phyloP scores from a whole-genome alignment of 257 asterid genomes.

The Coffea eugenioides region DNA sequence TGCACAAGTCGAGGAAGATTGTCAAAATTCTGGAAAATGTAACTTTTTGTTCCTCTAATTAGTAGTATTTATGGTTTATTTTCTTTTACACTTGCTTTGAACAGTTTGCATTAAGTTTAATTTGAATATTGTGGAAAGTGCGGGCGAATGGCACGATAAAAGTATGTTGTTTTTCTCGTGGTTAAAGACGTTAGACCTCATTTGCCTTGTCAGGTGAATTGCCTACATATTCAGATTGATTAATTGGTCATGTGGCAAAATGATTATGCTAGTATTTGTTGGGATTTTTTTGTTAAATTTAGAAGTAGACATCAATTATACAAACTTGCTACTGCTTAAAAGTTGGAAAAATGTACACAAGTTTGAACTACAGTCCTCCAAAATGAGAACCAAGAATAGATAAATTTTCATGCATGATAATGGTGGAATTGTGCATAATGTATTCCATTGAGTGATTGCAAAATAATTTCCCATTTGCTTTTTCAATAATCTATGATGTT shows the following conservation, averaged over 20 bases:
- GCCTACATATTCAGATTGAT: neutral
- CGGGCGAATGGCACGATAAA: neutral
- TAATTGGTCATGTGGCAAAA: neutral
- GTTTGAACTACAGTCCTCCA: neutral
- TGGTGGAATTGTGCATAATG: neutral
- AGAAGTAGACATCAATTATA: neutral
- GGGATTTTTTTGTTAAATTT: neutral
- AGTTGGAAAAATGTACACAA: neutral
- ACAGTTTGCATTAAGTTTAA: neutral
- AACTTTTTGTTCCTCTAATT: neutral
- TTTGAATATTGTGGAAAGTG: neutral
- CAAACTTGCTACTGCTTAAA: neutral
- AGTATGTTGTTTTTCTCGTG: neutral
- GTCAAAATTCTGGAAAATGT: constrained; percentile 24
- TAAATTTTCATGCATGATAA: neutral
- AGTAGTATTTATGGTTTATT: neutral
- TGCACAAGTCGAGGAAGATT: neutral
- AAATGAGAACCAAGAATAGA: neutral
- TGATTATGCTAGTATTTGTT: neutral
- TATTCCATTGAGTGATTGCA: too few species aligned
- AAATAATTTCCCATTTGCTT: neutral
- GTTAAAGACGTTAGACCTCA: neutral
- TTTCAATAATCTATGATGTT: neutral
- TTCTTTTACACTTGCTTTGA: neutral
- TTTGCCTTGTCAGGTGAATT: neutral